A percentile compares a stretch with the other conserved stretches of the same genome.
Conservation (phyloP, 1,139 yeast species). For the Taphrina communis region DNA sequence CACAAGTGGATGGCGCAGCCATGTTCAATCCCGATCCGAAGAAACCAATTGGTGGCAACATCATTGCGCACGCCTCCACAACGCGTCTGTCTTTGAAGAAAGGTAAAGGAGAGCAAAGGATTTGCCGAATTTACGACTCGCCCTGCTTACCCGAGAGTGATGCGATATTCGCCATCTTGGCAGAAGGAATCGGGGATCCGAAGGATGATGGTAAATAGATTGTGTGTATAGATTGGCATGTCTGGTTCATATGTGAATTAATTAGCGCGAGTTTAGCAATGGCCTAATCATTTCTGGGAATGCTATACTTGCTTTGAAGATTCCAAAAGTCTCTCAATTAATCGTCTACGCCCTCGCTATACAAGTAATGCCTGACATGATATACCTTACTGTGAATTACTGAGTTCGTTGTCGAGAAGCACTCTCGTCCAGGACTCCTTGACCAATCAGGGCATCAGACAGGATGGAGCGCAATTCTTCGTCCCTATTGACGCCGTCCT, state of each 20-base stretch:
- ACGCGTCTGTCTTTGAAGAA: constrained; percentile 87
- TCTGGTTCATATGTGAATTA: background rate
- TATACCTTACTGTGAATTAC: background rate
- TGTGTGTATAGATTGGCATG: background rate
- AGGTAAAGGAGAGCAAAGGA: constrained; percentile 89
- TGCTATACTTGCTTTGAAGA: too few relatives aligned
- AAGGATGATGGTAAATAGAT: constrained; percentile 50
- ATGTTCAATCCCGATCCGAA: constrained; percentile 96
- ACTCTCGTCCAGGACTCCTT: constrained; percentile 5
- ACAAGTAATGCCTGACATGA: background rate
- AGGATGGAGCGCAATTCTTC: constrained; percentile 22
- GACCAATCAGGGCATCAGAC: constrained; percentile 19
- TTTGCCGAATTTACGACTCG: constrained; percentile 91
- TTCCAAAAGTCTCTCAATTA: background rate
- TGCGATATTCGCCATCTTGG: constrained; percentile 92
- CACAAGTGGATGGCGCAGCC: constrained; percentile 93
- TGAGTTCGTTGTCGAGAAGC: constrained; percentile 8
- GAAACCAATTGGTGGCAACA: constrained; percentile 98
- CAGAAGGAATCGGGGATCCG: constrained; percentile 97
- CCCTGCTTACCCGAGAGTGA: constrained; percentile 96
- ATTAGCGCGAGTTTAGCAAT: constrained; percentile 19
- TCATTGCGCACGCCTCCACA: constrained; percentile 95
- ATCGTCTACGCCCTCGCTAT: constrained; percentile 1
- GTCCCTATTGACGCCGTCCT: constrained; percentile 34
- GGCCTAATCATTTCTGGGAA: background rate